phyloP scores from a whole-genome alignment of 2,329 filamentous ascomycete species.

The Arthroderma uncinatum region DNA sequence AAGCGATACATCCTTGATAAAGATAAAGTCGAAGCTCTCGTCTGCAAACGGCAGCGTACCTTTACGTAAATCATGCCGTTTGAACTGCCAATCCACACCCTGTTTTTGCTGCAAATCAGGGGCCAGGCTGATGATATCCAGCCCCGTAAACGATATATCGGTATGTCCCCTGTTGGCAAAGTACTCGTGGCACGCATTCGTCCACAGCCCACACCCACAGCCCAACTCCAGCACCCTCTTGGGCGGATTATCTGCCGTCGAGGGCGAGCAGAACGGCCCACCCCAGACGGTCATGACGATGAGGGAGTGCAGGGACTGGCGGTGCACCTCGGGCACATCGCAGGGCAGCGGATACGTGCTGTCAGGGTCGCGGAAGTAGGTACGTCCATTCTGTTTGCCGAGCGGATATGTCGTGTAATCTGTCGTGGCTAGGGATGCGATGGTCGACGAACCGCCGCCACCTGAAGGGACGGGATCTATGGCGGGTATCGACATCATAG shows the following conservation, averaged over 20 bases:
- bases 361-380: conserved; percentile 64
- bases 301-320: conserved; percentile 74
- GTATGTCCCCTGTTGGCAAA: conserved; percentile 57
- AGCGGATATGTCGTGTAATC: conserved; percentile 46
- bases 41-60: conserved; percentile 66
- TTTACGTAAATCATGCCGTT: conserved; percentile 73
- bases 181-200: conserved; percentile 72
- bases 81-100: conserved; percentile 77
- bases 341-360: conserved; percentile 75
- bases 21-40: conserved; percentile 74
- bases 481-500: conserved; percentile 14
- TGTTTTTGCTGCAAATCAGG: conserved; percentile 49
- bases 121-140: conserved; percentile 68
- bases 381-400: conserved; percentile 63
- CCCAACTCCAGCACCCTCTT: conserved; percentile 71
- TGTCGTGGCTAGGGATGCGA: conserved; percentile 23
- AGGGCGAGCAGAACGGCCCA: conserved; percentile 62
- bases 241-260: conserved; percentile 56
- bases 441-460: conserved; percentile 27
- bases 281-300: conserved; percentile 73
- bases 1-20: conserved; percentile 73
- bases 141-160: conserved; percentile 65
- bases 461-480: conserved; percentile 11
- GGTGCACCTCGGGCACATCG: conserved; percentile 76
- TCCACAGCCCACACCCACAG: conserved; percentile 85